Percentiles rank a stretch among this genome's conserved stretches.
phyloP scores from a whole-genome alignment of 352 stramenopile genomes.

The Phytophthora chlamydospora region DNA sequence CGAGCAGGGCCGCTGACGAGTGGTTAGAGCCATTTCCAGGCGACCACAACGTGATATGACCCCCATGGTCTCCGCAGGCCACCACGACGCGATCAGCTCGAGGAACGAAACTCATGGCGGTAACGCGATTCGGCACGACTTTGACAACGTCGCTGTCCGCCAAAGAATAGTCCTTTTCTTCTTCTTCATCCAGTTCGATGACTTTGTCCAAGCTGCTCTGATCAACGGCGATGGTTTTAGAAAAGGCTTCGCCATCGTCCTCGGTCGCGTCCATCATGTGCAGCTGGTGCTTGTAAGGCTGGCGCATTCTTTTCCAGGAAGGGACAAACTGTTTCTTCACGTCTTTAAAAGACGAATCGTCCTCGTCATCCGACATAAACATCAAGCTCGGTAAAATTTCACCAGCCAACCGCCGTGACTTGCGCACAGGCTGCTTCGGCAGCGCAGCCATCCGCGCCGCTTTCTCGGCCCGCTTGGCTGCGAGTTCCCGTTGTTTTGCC shows the following conservation, averaged over 20 bases:
- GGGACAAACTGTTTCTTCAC: too few relatives aligned
- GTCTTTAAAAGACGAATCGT: too few relatives aligned
- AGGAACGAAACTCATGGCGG: conserved; percentile 71
- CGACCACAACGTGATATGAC: conserved; percentile 46
- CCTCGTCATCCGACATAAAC: too few relatives aligned
- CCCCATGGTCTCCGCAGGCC: conserved; percentile 65
- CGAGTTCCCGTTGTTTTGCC: conserved; percentile 10
- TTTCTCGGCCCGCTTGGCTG: conserved; percentile 2
- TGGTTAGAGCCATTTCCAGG: conserved; percentile 3
- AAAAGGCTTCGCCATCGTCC: conserved; percentile 30
- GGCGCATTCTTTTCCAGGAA: neutral
- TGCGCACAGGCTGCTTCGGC: conserved; percentile 33
- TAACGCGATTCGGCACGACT: conserved; percentile 54
- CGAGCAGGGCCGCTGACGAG: conserved; percentile 36
- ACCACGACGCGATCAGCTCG: conserved; percentile 57
- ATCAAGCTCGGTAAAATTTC: neutral
- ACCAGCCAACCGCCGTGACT: conserved; percentile 43
- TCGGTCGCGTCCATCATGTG: conserved; percentile 17
- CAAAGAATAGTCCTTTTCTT: conserved; percentile 54
- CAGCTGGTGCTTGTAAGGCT: neutral
- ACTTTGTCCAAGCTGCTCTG: conserved; percentile 32
- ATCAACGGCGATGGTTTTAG: conserved; percentile 21
- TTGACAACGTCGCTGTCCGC: conserved; percentile 57
- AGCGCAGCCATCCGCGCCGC: conserved; percentile 1
- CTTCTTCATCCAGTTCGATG: neutral